Evolutionary conservation across 2,329 filamentous ascomycete species (phyloP).

Genomic region (Ploettnerulaceae sp.): DNA sequence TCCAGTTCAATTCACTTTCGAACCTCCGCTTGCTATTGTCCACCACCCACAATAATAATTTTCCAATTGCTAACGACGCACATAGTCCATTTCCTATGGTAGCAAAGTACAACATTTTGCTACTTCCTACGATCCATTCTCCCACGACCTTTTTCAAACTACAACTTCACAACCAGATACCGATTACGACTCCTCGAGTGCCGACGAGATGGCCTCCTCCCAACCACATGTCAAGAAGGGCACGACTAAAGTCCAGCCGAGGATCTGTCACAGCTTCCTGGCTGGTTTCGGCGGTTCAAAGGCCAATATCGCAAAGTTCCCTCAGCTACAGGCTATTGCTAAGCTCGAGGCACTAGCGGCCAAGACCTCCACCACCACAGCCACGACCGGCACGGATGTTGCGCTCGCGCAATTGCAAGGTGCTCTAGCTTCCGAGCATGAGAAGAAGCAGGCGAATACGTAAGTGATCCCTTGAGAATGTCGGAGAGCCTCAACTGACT

Average conservation of each 20-base stretch:
- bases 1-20: slow-evolving; percentile 4
- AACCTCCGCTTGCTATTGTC: slow-evolving; percentile 12
- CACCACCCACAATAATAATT: slow-evolving; percentile 3
- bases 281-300: background rate
- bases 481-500: slow-evolving; percentile 30
- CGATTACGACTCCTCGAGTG: slow-evolving; percentile 47
- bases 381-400: slow-evolving; percentile 40
- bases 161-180: slow-evolving; percentile 48
- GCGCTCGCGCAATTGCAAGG: slow-evolving; percentile 48
- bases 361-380: slow-evolving; percentile 22
- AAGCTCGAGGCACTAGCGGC: background rate
- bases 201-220: slow-evolving; percentile 23
- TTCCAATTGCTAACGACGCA: slow-evolving; percentile 37
- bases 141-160: slow-evolving; percentile 53
- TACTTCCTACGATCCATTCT: slow-evolving; percentile 41
- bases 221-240: slow-evolving; percentile 14
- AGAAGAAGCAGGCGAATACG: slow-evolving; percentile 44
- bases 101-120: slow-evolving; percentile 45
- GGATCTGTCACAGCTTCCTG: background rate
- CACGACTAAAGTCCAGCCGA: background rate
- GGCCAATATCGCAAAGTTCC: slow-evolving; percentile 1
- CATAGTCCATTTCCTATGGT: slow-evolving; percentile 45
- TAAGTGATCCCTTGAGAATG: slow-evolving; percentile 31
- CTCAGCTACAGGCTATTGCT: slow-evolving; percentile 2
- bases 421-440: slow-evolving; percentile 40